These are phyloP conservation scores for Penicillium sp. DNA, from an alignment of 2,329 filamentous ascomycete species.

Conservation along the genomic window DNA sequence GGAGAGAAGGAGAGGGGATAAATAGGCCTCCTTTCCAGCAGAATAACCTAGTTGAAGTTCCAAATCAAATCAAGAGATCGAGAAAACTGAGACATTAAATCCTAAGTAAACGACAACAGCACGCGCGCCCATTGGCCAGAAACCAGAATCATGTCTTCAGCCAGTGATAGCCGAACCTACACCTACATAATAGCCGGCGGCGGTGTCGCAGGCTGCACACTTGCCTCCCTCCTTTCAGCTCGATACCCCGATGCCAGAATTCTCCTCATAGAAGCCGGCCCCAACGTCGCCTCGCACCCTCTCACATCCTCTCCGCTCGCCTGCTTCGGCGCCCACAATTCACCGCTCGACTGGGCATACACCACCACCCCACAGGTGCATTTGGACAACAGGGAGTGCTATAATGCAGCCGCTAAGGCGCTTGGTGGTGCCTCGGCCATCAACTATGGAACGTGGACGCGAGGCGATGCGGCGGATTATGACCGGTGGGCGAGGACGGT, in stretches of 20 bases:
- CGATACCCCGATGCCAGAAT: conserved; percentile 23
- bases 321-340: conserved; percentile 29
- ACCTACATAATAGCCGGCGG: conserved; percentile 37
- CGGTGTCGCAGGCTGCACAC: conserved; percentile 33
- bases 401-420: conserved; percentile 42
- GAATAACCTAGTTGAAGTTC: too few species aligned
- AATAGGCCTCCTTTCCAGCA: too few species aligned
- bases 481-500: conserved; percentile 52
- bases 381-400: conserved; percentile 30
- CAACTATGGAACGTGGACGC: conserved; percentile 51
- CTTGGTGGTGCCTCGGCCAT: conserved; percentile 49
- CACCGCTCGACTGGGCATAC: conserved; percentile 39
- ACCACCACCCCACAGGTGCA: conserved; percentile 37
- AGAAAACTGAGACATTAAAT: too few species aligned
- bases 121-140: too few species aligned
- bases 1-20: too few species aligned
- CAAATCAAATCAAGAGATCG: too few species aligned
- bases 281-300: conserved; percentile 24
- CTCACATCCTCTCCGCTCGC: conserved; percentile 14
- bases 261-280: conserved; percentile 40
- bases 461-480: conserved; percentile 52
- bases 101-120: too few species aligned
- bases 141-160: too few species aligned
- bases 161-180: neutral
- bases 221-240: conserved; percentile 37